Percentiles rank a stretch among this genome's conserved stretches.
Evolutionary conservation across 768 basidiomycete species (phyloP).

Genomic region (Boletus rubescentipes): DNA sequence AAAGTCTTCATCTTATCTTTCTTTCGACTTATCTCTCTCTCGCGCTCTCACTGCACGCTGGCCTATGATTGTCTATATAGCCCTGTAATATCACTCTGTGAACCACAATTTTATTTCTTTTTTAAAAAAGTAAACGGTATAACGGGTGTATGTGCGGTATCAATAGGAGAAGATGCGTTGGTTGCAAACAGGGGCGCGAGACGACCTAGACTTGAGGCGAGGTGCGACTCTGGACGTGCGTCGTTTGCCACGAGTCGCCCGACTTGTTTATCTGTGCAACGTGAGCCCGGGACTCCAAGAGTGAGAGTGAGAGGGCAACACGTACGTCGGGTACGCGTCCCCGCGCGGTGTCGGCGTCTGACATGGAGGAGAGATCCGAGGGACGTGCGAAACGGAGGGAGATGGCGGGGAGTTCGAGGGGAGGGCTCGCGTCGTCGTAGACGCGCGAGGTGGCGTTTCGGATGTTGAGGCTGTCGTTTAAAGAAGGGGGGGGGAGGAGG

Average conservation of each 20-base stretch:
- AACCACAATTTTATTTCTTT: constrained; percentile 7
- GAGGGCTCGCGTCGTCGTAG: constrained; percentile 1
- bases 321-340: background rate
- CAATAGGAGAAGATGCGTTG: too few species aligned
- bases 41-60: constrained; percentile 7
- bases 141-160: background rate
- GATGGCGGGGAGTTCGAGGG: constrained; percentile 13
- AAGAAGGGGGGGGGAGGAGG: background rate
- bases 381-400: constrained; percentile 28
- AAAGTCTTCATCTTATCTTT: too few species aligned
- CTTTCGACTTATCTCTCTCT: background rate
- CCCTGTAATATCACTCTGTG: constrained; percentile 26
- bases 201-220: background rate
- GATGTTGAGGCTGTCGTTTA: constrained; percentile 26
- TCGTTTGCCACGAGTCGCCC: constrained; percentile 19
- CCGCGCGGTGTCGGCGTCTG: background rate
- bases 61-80: constrained; percentile 19
- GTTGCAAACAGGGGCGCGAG: too few species aligned
- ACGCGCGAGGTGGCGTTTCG: constrained; percentile 20
- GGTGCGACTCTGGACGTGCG: background rate
- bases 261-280: constrained; percentile 8
- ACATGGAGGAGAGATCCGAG: constrained; percentile 5
- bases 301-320: background rate
- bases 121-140: constrained; percentile 8
- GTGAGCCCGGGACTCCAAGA: background rate